Conservation (phyloP, 768 basidiomycete species). For the Lactarius hengduanensis region DNA sequence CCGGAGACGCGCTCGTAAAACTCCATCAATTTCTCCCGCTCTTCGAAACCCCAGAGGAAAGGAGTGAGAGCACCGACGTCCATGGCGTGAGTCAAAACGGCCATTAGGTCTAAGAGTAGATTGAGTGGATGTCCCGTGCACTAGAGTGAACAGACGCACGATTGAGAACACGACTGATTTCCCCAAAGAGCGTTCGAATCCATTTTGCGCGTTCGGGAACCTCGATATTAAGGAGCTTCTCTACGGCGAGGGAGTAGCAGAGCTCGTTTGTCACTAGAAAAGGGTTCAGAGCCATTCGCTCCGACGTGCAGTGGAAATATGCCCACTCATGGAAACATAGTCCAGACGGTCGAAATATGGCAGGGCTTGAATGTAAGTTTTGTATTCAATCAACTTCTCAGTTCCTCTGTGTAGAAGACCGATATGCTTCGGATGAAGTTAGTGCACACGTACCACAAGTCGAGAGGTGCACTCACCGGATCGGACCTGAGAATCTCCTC, state of each 20-base stretch:
- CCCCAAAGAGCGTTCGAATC: conserved; percentile 96
- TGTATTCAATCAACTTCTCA: conserved; percentile 98
- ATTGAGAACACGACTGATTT: conserved; percentile 94
- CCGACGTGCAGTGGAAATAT: neutral
- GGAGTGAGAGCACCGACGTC: conserved; percentile 98
- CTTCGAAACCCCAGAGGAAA: conserved; percentile 99
- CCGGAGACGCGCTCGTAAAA: conserved; percentile 99
- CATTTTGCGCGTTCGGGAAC: conserved; percentile 97
- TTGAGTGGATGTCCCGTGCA: conserved; percentile 5
- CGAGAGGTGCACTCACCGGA: conserved; percentile 47
- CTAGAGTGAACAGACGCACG: conserved; percentile 48
- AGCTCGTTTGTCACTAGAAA: conserved; percentile 94
- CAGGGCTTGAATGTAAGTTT: conserved; percentile 95
- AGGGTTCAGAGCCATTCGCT: neutral
- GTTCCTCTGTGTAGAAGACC: conserved; percentile 96
- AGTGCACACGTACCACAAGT: conserved; percentile 6
- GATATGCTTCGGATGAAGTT: conserved; percentile 60
- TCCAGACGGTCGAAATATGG: conserved; percentile 99
- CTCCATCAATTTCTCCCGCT: conserved; percentile 99
- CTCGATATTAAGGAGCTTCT: conserved; percentile 96
- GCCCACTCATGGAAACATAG: conserved; percentile 98
- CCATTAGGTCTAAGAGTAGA: conserved; percentile 79
- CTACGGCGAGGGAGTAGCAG: conserved; percentile 95
- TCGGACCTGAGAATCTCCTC: conserved; percentile 90
- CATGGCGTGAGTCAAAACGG: conserved; percentile 92